These are phyloP conservation scores for Apiospora koreana DNA, from an alignment of 2,329 filamentous ascomycete genomes.

Conservation along the genomic window DNA sequence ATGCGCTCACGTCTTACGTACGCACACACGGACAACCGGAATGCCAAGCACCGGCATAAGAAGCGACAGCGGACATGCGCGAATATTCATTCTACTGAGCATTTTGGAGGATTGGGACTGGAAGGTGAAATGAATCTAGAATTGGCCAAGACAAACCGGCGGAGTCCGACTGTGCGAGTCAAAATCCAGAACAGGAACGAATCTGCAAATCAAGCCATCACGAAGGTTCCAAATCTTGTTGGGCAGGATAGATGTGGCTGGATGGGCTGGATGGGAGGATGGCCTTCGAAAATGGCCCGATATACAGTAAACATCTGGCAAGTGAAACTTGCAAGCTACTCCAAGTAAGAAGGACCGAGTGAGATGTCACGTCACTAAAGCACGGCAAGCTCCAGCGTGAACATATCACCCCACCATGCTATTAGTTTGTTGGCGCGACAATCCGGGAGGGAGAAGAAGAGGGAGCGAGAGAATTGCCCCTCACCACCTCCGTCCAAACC, in stretches of 20 bases:
- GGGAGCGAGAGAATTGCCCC: background rate
- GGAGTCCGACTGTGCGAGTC: slow-evolving; percentile 3
- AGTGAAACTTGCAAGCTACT: slow-evolving; percentile 1
- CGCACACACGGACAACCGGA: background rate
- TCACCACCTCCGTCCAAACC: background rate
- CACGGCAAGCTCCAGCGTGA: slow-evolving; percentile 6
- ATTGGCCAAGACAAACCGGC: slow-evolving; percentile 4
- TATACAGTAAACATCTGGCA: slow-evolving; percentile 8
- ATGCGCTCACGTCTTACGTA: background rate
- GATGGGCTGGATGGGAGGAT: background rate
- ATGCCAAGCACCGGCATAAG: background rate
- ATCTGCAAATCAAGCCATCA: slow-evolving; percentile 6
- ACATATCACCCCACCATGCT: slow-evolving; percentile 5
- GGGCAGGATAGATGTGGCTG: background rate
- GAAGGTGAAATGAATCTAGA: background rate
- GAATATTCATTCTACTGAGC: background rate
- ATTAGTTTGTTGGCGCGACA: background rate
- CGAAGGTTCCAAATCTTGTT: background rate
- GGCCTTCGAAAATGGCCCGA: background rate
- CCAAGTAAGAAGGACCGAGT: slow-evolving; percentile 9
- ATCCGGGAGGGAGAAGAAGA: background rate
- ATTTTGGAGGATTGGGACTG: background rate
- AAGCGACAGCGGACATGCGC: background rate
- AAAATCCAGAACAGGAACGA: background rate
- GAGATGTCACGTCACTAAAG: slow-evolving; percentile 6